Percentiles rank a stretch among this genome's conserved stretches.
Conservation (phyloP, 2,329 filamentous ascomycete species). For the Trichoderma brevicompactum region DNA sequence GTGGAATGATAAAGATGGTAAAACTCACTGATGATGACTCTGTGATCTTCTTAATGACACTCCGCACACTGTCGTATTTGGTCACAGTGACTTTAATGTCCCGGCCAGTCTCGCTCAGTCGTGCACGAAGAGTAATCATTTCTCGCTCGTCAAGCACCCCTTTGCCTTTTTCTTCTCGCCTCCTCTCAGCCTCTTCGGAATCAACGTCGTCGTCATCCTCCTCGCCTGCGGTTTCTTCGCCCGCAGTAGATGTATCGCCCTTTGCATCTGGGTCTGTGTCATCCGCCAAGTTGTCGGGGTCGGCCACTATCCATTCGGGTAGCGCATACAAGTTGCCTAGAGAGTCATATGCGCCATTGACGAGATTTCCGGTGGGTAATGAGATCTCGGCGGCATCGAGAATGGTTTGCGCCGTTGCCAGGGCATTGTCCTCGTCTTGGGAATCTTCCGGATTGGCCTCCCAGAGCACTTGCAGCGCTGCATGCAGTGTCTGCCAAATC, state of each 20-base stretch:
- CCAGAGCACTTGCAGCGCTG: constrained; percentile 71
- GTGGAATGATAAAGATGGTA: too few species aligned
- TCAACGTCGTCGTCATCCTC: constrained; percentile 39
- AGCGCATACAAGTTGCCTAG: constrained; percentile 72
- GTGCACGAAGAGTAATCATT: constrained; percentile 60
- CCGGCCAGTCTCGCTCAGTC: constrained; percentile 68
- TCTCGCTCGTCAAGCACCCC: constrained; percentile 57
- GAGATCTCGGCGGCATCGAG: constrained; percentile 78
- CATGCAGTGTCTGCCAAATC: constrained; percentile 76
- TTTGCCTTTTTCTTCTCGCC: constrained; percentile 64
- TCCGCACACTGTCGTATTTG: constrained; percentile 66
- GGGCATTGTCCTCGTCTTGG: constrained; percentile 44
- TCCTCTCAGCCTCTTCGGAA: constrained; percentile 44
- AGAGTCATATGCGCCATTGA: constrained; percentile 72
- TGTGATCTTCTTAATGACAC: constrained; percentile 64
- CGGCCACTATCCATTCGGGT: constrained; percentile 69
- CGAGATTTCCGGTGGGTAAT: constrained; percentile 72
- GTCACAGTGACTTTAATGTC: constrained; percentile 64
- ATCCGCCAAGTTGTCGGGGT: constrained; percentile 61
- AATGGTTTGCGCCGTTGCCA: constrained; percentile 77
- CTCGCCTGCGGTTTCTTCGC: constrained; percentile 48
- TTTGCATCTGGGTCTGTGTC: constrained; percentile 40
- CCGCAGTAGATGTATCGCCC: constrained; percentile 44
- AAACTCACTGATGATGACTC: constrained; percentile 65
- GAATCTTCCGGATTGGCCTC: constrained; percentile 50